Percentiles rank a stretch among this genome's conserved stretches.
These are phyloP conservation scores for Arthrinium puccinioides DNA, from an alignment of 2,329 filamentous ascomycete species.

Conservation along the genomic window DNA sequence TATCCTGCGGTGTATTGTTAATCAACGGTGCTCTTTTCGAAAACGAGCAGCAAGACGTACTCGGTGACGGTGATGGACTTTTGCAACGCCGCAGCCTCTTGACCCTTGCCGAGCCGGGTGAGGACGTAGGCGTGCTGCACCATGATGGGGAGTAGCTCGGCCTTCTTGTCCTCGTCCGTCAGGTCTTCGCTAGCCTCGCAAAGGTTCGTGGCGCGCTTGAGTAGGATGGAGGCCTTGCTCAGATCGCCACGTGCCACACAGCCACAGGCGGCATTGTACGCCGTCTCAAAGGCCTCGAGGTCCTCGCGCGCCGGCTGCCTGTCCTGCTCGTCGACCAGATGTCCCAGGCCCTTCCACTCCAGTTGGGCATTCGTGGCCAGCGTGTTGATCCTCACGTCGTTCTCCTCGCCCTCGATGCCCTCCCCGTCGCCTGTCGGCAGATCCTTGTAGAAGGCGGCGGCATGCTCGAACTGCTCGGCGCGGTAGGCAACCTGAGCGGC, in stretches of 20 bases:
- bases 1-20: too few relatives aligned
- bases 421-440: slow-evolving; percentile 37
- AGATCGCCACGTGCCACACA: slow-evolving; percentile 65
- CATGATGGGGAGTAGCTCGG: slow-evolving; percentile 67
- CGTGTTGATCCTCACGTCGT: slow-evolving; percentile 71
- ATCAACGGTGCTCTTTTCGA: too few relatives aligned
- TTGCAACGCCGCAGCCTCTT: slow-evolving; percentile 58
- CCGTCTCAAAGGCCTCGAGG: slow-evolving; percentile 70
- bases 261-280: slow-evolving; percentile 72
- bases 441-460: slow-evolving; percentile 54
- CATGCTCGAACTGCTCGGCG: slow-evolving; percentile 63
- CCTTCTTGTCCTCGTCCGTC: slow-evolving; percentile 64
- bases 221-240: slow-evolving; percentile 53
- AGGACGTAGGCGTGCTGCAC: slow-evolving; percentile 72
- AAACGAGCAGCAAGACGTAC: slow-evolving; percentile 40
- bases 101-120: slow-evolving; percentile 54
- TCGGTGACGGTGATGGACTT: slow-evolving; percentile 52
- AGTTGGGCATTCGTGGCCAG: slow-evolving; percentile 66
- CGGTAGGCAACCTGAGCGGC: slow-evolving; percentile 67
- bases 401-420: slow-evolving; percentile 53
- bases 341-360: slow-evolving; percentile 56
- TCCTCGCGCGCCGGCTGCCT: slow-evolving; percentile 52
- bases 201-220: slow-evolving; percentile 63
- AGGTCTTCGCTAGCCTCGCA: slow-evolving; percentile 70
- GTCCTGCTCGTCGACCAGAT: slow-evolving; percentile 41